Percentiles rank a stretch among this genome's conserved stretches.
phyloP scores from a whole-genome alignment of 2,329 filamentous ascomycete genomes.

The Aspergillus pseudoviridinutans region DNA sequence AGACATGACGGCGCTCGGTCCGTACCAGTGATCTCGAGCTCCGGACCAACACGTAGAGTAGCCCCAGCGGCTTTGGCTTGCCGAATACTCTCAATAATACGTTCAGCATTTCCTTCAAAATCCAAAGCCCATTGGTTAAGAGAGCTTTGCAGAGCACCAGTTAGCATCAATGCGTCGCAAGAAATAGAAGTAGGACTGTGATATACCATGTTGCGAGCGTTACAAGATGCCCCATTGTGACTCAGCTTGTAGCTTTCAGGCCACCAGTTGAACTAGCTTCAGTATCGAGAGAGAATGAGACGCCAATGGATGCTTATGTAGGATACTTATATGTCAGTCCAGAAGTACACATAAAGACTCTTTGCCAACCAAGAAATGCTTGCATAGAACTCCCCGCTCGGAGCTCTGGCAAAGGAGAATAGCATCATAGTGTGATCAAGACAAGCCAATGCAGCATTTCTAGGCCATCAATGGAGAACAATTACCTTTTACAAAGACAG shows the following conservation, averaged over 20 bases:
- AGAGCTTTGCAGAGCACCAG: conserved; percentile 17
- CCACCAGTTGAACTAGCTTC: background rate
- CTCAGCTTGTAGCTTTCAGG: background rate
- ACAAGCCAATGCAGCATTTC: background rate
- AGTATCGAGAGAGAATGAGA: background rate
- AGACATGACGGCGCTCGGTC: background rate
- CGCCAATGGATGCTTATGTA: background rate
- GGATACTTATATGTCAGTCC: background rate
- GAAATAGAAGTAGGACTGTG: background rate
- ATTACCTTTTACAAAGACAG: background rate
- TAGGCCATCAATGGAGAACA: background rate
- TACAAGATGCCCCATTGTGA: conserved; percentile 37
- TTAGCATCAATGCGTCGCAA: conserved; percentile 6
- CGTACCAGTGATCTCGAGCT: conserved; percentile 51
- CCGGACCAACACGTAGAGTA: conserved; percentile 58
- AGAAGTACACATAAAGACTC: background rate
- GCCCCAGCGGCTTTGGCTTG: conserved; percentile 59
- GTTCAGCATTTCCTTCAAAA: conserved; percentile 59
- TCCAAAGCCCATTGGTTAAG: conserved; percentile 54
- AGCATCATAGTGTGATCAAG: background rate
- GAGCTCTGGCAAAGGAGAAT: background rate
- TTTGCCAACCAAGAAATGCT: background rate
- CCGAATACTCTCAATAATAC: conserved; percentile 61
- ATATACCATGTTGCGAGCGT: conserved; percentile 44
- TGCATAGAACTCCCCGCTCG: background rate